Evolutionary conservation across 768 basidiomycete genomes (phyloP).

Genomic region (Lentinula edodes): DNA sequence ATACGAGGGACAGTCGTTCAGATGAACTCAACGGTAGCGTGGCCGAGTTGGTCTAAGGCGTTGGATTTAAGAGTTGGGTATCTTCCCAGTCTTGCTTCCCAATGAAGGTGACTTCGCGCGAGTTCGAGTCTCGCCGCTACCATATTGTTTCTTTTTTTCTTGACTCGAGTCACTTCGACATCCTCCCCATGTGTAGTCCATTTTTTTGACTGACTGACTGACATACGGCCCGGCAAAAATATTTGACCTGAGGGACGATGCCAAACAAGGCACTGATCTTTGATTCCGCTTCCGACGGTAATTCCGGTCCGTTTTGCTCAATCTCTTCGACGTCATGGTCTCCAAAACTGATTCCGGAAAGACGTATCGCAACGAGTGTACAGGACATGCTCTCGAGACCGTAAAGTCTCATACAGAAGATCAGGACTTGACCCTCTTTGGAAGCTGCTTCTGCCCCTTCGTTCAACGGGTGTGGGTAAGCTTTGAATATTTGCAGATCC

Average conservation of each 20-base stretch:
- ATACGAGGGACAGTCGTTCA: not conserved
- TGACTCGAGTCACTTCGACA: not conserved
- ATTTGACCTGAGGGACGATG: not conserved
- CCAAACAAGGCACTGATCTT: not conserved
- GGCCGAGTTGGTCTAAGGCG: constrained; percentile 11
- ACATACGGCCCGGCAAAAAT: not conserved
- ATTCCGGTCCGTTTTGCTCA: not conserved
- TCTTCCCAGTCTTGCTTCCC: not conserved
- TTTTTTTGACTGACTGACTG: not conserved
- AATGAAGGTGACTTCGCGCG: constrained; percentile 8
- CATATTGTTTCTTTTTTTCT: not conserved
- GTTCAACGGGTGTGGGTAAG: constrained; percentile 79
- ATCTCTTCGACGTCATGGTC: not conserved
- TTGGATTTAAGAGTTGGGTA: constrained; percentile 3
- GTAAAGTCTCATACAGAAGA: constrained; percentile 41
- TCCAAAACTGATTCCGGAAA: constrained; percentile 28
- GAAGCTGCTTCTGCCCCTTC: constrained; percentile 74
- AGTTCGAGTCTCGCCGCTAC: constrained; percentile 9
- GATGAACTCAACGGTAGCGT: not conserved
- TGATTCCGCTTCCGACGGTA: not conserved
- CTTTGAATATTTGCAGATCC: constrained; percentile 62
- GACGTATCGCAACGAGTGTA: constrained; percentile 33
- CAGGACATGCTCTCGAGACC: constrained; percentile 51
- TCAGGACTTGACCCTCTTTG: constrained; percentile 62
- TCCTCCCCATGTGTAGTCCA: not conserved